A percentile compares a stretch with the other conserved stretches of the same genome.
Conservation (phyloP, 83 land plant genomes). For the Diphasiastrum complanatum region DNA sequence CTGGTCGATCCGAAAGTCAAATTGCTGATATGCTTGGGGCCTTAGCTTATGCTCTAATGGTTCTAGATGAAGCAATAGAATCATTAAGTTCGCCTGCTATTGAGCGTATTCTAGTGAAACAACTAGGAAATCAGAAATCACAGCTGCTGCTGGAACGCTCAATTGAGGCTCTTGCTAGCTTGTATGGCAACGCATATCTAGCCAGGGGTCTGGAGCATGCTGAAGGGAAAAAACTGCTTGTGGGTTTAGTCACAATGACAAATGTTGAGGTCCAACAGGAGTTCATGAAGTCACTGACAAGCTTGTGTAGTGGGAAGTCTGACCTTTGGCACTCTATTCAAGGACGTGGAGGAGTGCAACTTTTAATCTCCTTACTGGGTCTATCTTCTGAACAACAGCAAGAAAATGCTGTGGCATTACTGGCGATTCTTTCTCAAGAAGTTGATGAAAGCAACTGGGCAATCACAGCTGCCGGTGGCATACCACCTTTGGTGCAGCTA, state of each 20-base stretch:
- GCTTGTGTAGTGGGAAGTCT: slow-evolving; percentile 48
- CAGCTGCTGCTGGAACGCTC: slow-evolving; percentile 72
- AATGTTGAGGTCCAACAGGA: slow-evolving; percentile 73
- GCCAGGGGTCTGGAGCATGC: slow-evolving; percentile 46
- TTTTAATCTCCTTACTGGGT: slow-evolving; percentile 92
- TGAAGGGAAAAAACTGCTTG: slow-evolving; percentile 83
- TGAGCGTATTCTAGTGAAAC: slow-evolving; percentile 72
- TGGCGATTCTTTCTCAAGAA: slow-evolving; percentile 75
- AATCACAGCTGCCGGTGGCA: slow-evolving; percentile 99
- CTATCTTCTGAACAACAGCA: slow-evolving; percentile 95
- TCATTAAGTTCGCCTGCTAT: slow-evolving; percentile 54
- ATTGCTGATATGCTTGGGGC: slow-evolving; percentile 89
- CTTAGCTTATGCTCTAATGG: slow-evolving; percentile 93
- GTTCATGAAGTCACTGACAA: slow-evolving; percentile 57
- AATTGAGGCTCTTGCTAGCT: slow-evolving; percentile 90
- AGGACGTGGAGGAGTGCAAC: slow-evolving; percentile 93
- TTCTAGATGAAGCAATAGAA: slow-evolving; percentile 61
- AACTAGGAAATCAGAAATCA: slow-evolving; percentile 47
- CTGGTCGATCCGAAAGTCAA: slow-evolving; percentile 58
- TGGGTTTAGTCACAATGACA: slow-evolving; percentile 91
- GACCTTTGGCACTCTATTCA: slow-evolving; percentile 86
- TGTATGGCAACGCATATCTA: slow-evolving; percentile 73
- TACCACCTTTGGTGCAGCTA: slow-evolving; percentile 94
- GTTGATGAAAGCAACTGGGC: slow-evolving; percentile 99
- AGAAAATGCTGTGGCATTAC: slow-evolving; percentile 90